Evolutionary conservation across 2,329 filamentous ascomycete species (phyloP).

Genomic region (Aspergillus calidoustus): DNA sequence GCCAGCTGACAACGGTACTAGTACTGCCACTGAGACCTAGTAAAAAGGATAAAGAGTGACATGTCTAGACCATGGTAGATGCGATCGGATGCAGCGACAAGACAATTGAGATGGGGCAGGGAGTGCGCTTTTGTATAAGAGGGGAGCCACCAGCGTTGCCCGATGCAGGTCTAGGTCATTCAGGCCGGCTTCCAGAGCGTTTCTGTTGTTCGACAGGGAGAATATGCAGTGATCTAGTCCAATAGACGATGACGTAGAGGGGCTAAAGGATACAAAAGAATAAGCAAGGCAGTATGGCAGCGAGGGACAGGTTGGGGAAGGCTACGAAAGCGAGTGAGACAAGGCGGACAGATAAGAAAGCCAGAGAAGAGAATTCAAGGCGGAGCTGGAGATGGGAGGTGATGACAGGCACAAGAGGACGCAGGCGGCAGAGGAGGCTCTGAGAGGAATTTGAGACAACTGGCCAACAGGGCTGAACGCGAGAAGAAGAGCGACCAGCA

Average conservation of each 20-base stretch:
- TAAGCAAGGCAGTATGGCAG: conserved; percentile 6
- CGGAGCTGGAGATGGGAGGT: background rate
- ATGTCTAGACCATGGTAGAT: conserved; percentile 2
- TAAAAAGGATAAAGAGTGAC: conserved; percentile 7
- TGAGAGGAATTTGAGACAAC: background rate
- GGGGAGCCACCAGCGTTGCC: conserved; percentile 5
- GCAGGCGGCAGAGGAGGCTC: conserved; percentile 10
- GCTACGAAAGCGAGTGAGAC: background rate
- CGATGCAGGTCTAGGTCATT: conserved; percentile 9
- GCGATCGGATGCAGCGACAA: background rate
- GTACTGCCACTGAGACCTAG: background rate
- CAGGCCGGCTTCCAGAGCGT: background rate
- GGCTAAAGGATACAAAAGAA: background rate
- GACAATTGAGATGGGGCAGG: conserved; percentile 6
- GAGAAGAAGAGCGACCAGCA: background rate
- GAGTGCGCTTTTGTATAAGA: background rate
- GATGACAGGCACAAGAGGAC: conserved; percentile 10
- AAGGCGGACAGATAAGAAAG: conserved; percentile 4
- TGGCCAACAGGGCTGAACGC: conserved; percentile 10
- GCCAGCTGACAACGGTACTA: too few relatives aligned
- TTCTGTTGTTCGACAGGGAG: background rate
- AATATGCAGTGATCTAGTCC: background rate
- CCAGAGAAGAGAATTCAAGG: background rate
- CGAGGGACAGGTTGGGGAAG: background rate
- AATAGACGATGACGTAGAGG: conserved; percentile 8